Conservation (phyloP, 1,284 basidiomycete species). For the Athelia sp. region DNA sequence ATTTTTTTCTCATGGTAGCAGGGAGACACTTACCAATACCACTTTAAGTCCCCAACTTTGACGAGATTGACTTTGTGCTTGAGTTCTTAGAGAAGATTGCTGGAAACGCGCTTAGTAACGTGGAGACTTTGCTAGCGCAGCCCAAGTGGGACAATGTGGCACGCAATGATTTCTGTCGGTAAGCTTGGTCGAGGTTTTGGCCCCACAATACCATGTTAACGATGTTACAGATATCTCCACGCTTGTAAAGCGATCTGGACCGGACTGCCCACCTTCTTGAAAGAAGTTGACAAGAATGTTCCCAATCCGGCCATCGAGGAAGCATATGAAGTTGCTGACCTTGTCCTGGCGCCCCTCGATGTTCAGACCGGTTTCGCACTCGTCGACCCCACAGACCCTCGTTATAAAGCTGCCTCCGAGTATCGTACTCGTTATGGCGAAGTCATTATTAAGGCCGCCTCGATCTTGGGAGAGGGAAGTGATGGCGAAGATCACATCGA, state of each 20-base stretch:
- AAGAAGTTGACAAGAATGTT: slow-evolving; percentile 56
- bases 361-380: slow-evolving; percentile 76
- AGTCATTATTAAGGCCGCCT: slow-evolving; percentile 68
- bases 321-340: slow-evolving; percentile 58
- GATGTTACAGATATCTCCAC: slow-evolving; percentile 48
- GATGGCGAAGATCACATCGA: slow-evolving; percentile 90
- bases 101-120: slow-evolving; percentile 59
- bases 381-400: slow-evolving; percentile 68
- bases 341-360: slow-evolving; percentile 58
- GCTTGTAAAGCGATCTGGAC: slow-evolving; percentile 65
- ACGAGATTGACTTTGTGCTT: slow-evolving; percentile 80
- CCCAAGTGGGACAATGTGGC: slow-evolving; percentile 66
- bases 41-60: slow-evolving; percentile 50
- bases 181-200: slow-evolving; percentile 21
- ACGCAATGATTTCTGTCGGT: slow-evolving; percentile 94
- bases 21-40: slow-evolving; percentile 2
- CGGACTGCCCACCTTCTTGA: slow-evolving; percentile 64
- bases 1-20: neutral
- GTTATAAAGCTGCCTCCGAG: slow-evolving; percentile 61
- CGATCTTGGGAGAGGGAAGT: slow-evolving; percentile 51
- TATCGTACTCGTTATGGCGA: slow-evolving; percentile 70
- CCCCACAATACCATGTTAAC: slow-evolving; percentile 2
- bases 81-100: slow-evolving; percentile 73
- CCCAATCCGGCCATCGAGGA: slow-evolving; percentile 52
- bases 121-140: slow-evolving; percentile 61